A percentile compares a stretch with the other conserved stretches of the same genome.
phyloP scores from a whole-genome alignment of 2,329 filamentous ascomycete species.

The Arthrobotrys musiformis region DNA sequence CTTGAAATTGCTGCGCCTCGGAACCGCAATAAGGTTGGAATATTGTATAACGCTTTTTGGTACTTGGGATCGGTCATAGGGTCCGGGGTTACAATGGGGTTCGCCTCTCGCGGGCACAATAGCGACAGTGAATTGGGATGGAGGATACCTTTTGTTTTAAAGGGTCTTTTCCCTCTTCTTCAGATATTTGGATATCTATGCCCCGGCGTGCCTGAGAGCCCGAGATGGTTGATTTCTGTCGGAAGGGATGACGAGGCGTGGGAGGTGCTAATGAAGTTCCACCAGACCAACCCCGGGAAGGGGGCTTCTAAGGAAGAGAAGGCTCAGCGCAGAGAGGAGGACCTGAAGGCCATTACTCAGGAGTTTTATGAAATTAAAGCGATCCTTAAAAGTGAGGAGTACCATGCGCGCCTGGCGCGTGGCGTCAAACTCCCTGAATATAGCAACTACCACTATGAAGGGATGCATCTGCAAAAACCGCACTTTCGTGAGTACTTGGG shows the following conservation, averaged over 20 bases:
- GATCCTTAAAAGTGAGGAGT: too few species aligned
- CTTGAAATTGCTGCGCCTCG: slow-evolving; percentile 28
- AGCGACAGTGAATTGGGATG: slow-evolving; percentile 7
- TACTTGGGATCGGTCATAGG: slow-evolving; percentile 23
- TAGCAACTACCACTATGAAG: too few species aligned
- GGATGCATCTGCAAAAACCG: too few species aligned
- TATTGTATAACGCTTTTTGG: slow-evolving; percentile 39
- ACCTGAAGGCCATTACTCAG: too few species aligned
- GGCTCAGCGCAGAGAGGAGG: too few species aligned
- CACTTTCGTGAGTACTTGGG: too few species aligned
- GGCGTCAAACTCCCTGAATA: too few species aligned
- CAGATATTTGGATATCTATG: neutral
- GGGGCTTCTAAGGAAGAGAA: neutral
- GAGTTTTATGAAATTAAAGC: too few species aligned
- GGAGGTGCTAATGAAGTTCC: too few species aligned
- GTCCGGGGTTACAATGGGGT: neutral
- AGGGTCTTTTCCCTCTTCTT: slow-evolving; percentile 14
- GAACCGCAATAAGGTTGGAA: neutral
- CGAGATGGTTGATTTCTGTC: slow-evolving; percentile 4
- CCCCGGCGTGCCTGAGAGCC: slow-evolving; percentile 20
- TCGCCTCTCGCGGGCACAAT: neutral
- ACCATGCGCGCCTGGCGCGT: too few species aligned
- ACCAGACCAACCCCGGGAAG: too few species aligned
- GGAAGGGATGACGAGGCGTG: neutral
- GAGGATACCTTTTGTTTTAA: slow-evolving; percentile 26